A percentile compares a stretch with the other conserved stretches of the same genome.
These are phyloP conservation scores for Coemansia sp. DNA, from an alignment of 192 early-diverging fungal species.

Conservation along the genomic window DNA sequence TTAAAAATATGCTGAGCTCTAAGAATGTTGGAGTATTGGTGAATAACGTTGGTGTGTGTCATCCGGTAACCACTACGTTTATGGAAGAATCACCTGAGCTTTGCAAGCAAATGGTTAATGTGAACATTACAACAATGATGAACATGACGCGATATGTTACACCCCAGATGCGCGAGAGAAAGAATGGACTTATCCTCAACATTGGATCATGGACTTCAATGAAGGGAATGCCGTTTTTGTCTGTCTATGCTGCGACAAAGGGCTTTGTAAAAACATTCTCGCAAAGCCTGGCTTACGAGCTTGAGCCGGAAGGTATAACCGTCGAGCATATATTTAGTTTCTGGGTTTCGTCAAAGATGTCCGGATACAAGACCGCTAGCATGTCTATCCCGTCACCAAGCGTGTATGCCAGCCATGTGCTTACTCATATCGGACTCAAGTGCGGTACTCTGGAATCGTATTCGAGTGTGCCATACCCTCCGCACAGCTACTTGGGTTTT, in stretches of 20 bases:
- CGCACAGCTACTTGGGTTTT: conserved; percentile 50
- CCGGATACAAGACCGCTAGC: conserved; percentile 80
- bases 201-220: conserved; percentile 86
- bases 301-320: conserved; percentile 69
- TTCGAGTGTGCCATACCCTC: conserved; percentile 42
- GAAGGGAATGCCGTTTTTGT: conserved; percentile 79
- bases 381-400: conserved; percentile 75
- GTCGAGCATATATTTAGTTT: conserved; percentile 90
- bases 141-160: conserved; percentile 75
- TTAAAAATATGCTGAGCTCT: conserved; percentile 28
- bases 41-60: conserved; percentile 92
- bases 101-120: conserved; percentile 75
- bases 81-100: conserved; percentile 69
- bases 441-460: conserved; percentile 57
- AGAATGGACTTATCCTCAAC: conserved; percentile 86
- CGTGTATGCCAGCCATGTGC: conserved; percentile 71
- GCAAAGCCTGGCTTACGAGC: conserved; percentile 80
- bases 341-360: conserved; percentile 94
- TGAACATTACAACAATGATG: conserved; percentile 82
- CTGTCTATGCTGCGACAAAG: conserved; percentile 92
- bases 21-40: conserved; percentile 59
- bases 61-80: conserved; percentile 83
- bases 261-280: conserved; percentile 90
- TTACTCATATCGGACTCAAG: conserved; percentile 67
- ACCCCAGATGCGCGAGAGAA: conserved; percentile 72